Evolutionary conservation across 2,329 filamentous ascomycete genomes (phyloP).

Genomic region (Trichoderma guizhouense): DNA sequence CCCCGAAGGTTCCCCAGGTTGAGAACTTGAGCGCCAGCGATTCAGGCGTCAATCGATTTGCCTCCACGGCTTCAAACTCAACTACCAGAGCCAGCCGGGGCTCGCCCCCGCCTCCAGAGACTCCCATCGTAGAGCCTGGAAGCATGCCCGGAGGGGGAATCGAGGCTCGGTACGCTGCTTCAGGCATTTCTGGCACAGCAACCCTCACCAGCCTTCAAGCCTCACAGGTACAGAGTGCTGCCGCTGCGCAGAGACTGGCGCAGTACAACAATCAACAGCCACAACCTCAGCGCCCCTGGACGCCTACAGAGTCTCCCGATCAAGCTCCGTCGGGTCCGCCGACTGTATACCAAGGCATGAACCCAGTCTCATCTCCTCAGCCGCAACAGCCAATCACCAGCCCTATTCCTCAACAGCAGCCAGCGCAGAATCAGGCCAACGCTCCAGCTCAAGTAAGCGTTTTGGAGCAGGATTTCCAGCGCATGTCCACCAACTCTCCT

Average conservation of each 20-base stretch:
- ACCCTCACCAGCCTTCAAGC: slow-evolving; percentile 71
- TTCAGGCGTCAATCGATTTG: slow-evolving; percentile 57
- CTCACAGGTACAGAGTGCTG: slow-evolving; percentile 65
- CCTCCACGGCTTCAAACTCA: slow-evolving; percentile 86
- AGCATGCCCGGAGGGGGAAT: slow-evolving; percentile 74
- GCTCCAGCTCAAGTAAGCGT: slow-evolving; percentile 59
- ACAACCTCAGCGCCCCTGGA: slow-evolving; percentile 68
- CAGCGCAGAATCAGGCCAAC: slow-evolving; percentile 31
- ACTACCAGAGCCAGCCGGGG: slow-evolving; percentile 89
- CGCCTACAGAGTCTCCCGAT: slow-evolving; percentile 85
- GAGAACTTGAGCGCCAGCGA: slow-evolving; percentile 36
- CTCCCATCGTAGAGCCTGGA: slow-evolving; percentile 72
- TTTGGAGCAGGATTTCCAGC: slow-evolving; percentile 82
- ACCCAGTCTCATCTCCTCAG: slow-evolving; percentile 58
- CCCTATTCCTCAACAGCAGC: slow-evolving; percentile 43
- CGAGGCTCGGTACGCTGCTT: slow-evolving; percentile 85
- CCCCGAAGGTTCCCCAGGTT: slow-evolving; percentile 22
- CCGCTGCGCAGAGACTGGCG: slow-evolving; percentile 74
- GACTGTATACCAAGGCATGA: slow-evolving; percentile 83
- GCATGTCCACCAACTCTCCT: slow-evolving; percentile 77
- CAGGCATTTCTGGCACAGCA: slow-evolving; percentile 81
- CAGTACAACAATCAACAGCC: slow-evolving; percentile 62
- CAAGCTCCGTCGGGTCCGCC: slow-evolving; percentile 85
- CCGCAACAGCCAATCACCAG: slow-evolving; percentile 41
- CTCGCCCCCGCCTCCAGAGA: slow-evolving; percentile 92